These are phyloP conservation scores for Cyclanthera cordifolia DNA, from an alignment of 306 rosid species.

Conservation along the genomic window DNA sequence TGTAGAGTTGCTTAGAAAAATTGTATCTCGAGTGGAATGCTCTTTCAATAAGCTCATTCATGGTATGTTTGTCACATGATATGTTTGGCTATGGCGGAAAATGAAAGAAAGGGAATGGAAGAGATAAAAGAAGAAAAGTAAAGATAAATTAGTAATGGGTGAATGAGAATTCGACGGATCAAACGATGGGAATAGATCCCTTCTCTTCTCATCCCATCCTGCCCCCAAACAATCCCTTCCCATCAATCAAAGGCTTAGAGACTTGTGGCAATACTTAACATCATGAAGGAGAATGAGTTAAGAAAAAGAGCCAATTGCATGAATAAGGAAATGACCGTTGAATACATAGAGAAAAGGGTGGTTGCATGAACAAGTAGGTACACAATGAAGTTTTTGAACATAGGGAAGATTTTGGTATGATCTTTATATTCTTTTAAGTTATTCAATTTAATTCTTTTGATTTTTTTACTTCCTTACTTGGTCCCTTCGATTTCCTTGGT, in stretches of 20 bases:
- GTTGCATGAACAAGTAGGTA: background rate
- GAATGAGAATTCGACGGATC: no score
- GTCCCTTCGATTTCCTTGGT: no score
- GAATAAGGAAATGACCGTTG: background rate
- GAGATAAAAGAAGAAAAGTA: no score
- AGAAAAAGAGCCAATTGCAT: background rate
- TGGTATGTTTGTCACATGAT: no score
- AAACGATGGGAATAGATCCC: no score
- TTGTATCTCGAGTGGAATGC: background rate
- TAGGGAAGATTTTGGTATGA: background rate
- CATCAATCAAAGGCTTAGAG: background rate
- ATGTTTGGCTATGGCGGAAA: no score
- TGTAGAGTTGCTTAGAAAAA: background rate
- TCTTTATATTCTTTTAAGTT: background rate
- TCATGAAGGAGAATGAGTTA: background rate
- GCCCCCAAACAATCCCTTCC: no score
- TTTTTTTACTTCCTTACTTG: no score
- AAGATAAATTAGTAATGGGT: no score
- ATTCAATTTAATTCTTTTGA: background rate
- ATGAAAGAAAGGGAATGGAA: no score
- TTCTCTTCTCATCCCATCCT: no score
- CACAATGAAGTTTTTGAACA: background rate
- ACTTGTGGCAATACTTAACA: background rate
- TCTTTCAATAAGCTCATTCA: background rate
- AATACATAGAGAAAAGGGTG: background rate